phyloP scores from a whole-genome alignment of 2,329 filamentous ascomycete species.

The Epichloe festucae region DNA sequence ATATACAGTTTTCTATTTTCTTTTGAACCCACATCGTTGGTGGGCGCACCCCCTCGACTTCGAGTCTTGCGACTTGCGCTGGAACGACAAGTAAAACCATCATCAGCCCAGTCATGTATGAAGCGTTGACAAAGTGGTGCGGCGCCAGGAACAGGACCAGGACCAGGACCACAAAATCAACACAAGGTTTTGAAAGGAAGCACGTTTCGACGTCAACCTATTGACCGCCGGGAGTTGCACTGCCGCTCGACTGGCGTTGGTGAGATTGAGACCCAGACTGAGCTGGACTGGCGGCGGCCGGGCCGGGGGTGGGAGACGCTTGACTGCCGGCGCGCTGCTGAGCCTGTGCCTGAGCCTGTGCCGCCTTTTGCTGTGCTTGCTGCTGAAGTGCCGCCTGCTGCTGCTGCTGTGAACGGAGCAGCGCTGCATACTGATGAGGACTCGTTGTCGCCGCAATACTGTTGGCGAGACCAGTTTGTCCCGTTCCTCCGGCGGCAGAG shows the following conservation, averaged over 20 bases:
- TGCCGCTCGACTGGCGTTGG: conserved; percentile 26
- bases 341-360: conserved; percentile 12
- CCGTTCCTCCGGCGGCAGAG: conserved; percentile 36
- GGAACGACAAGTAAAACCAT: too few species aligned
- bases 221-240: conserved; percentile 19
- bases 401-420: conserved; percentile 45
- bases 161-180: background rate
- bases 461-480: conserved; percentile 35
- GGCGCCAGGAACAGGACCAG: background rate
- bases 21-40: background rate
- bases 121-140: background rate
- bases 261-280: conserved; percentile 7
- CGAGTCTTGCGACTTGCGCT: too few species aligned
- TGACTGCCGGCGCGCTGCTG: conserved; percentile 18
- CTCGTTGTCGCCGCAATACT: conserved; percentile 35
- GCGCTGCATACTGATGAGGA: conserved; percentile 46
- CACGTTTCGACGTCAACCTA: background rate
- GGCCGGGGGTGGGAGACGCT: conserved; percentile 10
- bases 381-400: conserved; percentile 23
- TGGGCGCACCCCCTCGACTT: background rate
- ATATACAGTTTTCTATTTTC: background rate
- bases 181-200: background rate
- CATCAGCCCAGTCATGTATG: too few species aligned
- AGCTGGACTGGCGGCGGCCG: conserved; percentile 10
- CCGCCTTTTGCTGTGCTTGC: conserved; percentile 14